Percentiles rank a stretch among this genome's conserved stretches.
Conservation (phyloP, 2,329 filamentous ascomycete genomes). For the Monilinia polystroma region DNA sequence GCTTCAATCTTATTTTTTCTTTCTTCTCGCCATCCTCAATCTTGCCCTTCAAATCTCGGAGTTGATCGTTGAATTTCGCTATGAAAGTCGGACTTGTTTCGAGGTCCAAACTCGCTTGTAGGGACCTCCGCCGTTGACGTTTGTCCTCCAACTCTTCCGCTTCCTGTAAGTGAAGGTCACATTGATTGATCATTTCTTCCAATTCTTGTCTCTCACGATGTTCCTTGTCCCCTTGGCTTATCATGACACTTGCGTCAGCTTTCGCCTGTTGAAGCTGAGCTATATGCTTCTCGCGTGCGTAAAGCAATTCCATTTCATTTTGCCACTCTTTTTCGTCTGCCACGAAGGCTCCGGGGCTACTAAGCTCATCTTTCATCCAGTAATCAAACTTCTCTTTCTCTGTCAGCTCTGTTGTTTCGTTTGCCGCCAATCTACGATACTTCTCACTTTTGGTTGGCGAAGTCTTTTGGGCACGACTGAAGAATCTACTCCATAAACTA, state of each 20-base stretch:
- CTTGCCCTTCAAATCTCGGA: not conserved
- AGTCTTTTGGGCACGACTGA: not conserved
- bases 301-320: not conserved
- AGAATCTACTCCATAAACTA: not conserved
- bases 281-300: constrained; percentile 7
- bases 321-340: not conserved
- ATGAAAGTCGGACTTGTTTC: not conserved
- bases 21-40: not conserved
- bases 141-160: not conserved
- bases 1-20: not conserved
- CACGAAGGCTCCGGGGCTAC: too few relatives aligned
- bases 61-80: not conserved
- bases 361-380: not conserved
- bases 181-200: not conserved
- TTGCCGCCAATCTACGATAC: not conserved
- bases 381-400: not conserved
- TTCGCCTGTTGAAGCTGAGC: not conserved
- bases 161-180: not conserved
- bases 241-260: not conserved
- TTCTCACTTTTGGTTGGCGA: not conserved
- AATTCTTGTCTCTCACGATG: too few relatives aligned
- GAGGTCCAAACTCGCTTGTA: not conserved
- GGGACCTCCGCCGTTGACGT: too few relatives aligned
- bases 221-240: not conserved
- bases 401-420: not conserved